Evolutionary conservation across 352 stramenopile genomes (phyloP).

Genomic region (Pythium dissotocum): DNA sequence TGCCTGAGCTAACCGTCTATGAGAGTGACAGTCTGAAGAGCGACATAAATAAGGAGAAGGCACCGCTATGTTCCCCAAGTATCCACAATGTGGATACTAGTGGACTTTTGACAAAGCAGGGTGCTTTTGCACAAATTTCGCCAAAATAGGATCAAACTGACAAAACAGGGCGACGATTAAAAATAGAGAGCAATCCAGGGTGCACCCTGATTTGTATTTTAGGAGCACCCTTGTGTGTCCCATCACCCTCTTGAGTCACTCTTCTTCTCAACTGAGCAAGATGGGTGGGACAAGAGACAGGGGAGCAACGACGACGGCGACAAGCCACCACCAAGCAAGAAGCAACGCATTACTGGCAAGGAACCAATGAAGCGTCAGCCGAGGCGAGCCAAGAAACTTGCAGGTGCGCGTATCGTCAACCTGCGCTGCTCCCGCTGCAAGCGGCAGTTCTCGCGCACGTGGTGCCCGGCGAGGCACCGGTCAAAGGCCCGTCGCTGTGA

Average conservation of each 20-base stretch:
- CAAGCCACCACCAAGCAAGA: background rate
- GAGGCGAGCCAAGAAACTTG: constrained; percentile 4
- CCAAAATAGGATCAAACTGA: background rate
- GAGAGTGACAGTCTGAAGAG: no score
- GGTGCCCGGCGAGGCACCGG: background rate
- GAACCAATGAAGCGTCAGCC: constrained; percentile 6
- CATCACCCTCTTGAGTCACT: background rate
- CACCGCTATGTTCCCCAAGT: no score
- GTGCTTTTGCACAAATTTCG: background rate
- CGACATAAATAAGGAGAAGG: no score
- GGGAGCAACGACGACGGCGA: background rate
- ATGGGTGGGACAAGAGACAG: background rate
- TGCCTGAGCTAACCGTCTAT: no score
- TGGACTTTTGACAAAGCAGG: constrained; percentile 4
- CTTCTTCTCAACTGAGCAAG: background rate
- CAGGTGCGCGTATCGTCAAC: constrained; percentile 2
- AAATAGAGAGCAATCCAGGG: background rate
- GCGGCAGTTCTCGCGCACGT: background rate
- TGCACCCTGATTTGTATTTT: no score
- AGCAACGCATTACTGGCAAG: background rate
- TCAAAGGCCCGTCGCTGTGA: constrained; percentile 4
- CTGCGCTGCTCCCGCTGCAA: constrained; percentile 3
- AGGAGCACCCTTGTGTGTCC: background rate
- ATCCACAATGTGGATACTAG: no score
- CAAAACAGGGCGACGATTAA: background rate